phyloP scores from a whole-genome alignment of 2,329 filamentous ascomycete species.

The Nemania serpens region DNA sequence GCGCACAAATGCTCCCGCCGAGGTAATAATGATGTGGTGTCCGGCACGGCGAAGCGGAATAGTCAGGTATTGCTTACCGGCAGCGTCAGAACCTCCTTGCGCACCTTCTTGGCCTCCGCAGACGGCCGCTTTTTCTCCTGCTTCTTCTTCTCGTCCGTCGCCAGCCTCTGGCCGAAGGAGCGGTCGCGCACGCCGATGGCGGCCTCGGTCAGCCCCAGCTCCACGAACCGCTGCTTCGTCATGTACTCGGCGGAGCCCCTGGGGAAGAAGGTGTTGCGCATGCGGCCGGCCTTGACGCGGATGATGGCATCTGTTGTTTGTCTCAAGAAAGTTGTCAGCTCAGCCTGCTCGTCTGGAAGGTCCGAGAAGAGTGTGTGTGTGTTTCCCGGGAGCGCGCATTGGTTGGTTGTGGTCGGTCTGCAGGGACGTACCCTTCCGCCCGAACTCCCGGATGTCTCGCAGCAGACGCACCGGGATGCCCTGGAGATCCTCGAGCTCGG shows the following conservation, averaged over 20 bases:
- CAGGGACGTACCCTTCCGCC: constrained; percentile 42
- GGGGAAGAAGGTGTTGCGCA: constrained; percentile 45
- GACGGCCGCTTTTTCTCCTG: constrained; percentile 11
- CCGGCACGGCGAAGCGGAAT: too few relatives aligned
- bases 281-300: constrained; percentile 42
- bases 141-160: constrained; percentile 25
- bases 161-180: constrained; percentile 35
- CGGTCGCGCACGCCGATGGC: constrained; percentile 43
- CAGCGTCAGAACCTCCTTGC: constrained; percentile 35
- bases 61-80: constrained; percentile 37
- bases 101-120: constrained; percentile 29
- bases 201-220: constrained; percentile 40
- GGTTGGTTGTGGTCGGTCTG: too few relatives aligned
- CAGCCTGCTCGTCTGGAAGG: neutral
- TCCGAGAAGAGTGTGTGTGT: neutral
- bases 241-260: constrained; percentile 43
- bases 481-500: constrained; percentile 44
- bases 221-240: constrained; percentile 40
- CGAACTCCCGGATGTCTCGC: constrained; percentile 47
- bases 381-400: too few relatives aligned
- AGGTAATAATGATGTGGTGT: too few relatives aligned
- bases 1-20: too few relatives aligned
- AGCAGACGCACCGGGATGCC: constrained; percentile 52
- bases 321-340: neutral
- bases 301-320: constrained; percentile 41